Evolutionary conservation across 257 asterid genomes (phyloP).

Genomic region (Scutellaria galericulata): DNA sequence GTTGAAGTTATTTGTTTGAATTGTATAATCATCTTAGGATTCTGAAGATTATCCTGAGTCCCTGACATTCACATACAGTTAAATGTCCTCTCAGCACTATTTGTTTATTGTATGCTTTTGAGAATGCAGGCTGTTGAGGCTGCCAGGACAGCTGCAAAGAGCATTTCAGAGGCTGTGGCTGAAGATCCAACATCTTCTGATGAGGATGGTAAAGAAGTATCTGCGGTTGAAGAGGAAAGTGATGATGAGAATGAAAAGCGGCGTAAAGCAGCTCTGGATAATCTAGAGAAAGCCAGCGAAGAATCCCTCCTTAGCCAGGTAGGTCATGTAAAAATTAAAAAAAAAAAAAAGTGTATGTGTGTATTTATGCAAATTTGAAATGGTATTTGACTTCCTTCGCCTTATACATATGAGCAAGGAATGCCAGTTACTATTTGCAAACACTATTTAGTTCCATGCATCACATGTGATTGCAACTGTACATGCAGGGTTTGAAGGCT

Average conservation of each 20-base stretch:
- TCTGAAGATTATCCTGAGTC: too few relatives aligned
- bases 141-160: conserved; percentile 69
- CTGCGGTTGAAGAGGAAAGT: conserved; percentile 64
- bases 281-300: conserved; percentile 88
- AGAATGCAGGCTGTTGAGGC: conserved; percentile 83
- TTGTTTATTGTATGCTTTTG: conserved; percentile 25
- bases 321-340: conserved; percentile 33
- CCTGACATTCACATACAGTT: too few relatives aligned
- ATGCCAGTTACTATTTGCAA: conserved; percentile 9
- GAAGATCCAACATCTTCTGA: conserved; percentile 77
- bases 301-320: conserved; percentile 92
- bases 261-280: conserved; percentile 73
- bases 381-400: conserved; percentile 1
- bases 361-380: neutral
- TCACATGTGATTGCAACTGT: conserved; percentile 20
- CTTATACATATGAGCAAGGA: conserved; percentile 15
- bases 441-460: neutral
- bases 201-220: conserved; percentile 50
- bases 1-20: conserved; percentile 20
- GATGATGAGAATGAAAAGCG: conserved; percentile 71
- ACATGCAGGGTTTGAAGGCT: conserved; percentile 84
- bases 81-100: too few relatives aligned
- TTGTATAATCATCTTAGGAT: neutral
- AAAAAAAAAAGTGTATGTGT: neutral
- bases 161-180: conserved; percentile 54